Evolutionary conservation across 352 stramenopile genomes (phyloP), one percentile per base, ranked within the genome.

Genomic region (Phytophthora melonis): DNA sequence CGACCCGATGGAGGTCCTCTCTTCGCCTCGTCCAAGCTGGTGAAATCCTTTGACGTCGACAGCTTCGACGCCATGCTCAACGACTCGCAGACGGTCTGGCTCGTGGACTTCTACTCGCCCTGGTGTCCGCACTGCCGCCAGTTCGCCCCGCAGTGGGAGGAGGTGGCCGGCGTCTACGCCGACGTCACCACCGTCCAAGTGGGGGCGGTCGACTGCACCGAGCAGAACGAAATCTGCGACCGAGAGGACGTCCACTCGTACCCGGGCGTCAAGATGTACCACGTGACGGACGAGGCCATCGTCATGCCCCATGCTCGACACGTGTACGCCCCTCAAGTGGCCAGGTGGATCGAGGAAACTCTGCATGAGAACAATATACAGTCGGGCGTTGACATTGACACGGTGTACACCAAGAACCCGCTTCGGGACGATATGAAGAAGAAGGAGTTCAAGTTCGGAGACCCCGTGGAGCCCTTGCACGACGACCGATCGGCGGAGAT

Each of bases 41-140:
- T 80, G 39, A 70, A 47, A 27, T 63, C 63, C 4, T 39, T 91
- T 11, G 74, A 82, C 52, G 55, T 58, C 30, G 63, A 65, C 52
- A 75, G 58, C 45, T 92, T 79, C 60, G 68, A 75, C 39, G 54
- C 75, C 36, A 75, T 87, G 56, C 50, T 81, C 55, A 89, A 88
- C 70, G 70, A 70, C 43, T 82, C 83, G 16, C 53, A 86, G 49
- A 79, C 82, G 30, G 82, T 92, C 23, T 93, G 86, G 86, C 45
- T 93, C 52, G 81, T 93, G 58, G 83, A 95, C 70, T 95, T 93
- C 66, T 93, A 95, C 72, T 85, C 86, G 27, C 88, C 88, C 14
- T 93, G 84, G 86, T 95, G 88, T 57, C 86, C 86, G 52, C 86
- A 95, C 71, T 95, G 87, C 73, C 80, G 81, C 56, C 68, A 90